These are phyloP conservation scores for Pyricularia grisea DNA, from an alignment of 2,329 filamentous ascomycete genomes.

Conservation along the genomic window DNA sequence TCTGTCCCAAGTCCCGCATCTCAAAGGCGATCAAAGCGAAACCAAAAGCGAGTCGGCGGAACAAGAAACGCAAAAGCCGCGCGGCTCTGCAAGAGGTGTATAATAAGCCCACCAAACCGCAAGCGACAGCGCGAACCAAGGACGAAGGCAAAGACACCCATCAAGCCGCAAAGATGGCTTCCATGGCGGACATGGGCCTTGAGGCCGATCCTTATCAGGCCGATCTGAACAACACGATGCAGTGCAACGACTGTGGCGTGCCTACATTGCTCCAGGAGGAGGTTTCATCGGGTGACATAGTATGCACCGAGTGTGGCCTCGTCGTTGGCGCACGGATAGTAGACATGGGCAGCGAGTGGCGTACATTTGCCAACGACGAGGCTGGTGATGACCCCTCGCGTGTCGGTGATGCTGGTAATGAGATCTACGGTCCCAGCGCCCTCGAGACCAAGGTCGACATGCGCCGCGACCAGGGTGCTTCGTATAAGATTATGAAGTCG, in stretches of 20 bases:
- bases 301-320: conserved; percentile 84
- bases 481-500: conserved; percentile 13
- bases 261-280: conserved; percentile 94
- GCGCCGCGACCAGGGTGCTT: conserved; percentile 11
- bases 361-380: conserved; percentile 97
- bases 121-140: conserved; percentile 21
- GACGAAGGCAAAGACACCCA: background rate
- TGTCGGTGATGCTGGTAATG: conserved; percentile 91
- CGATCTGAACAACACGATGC: conserved; percentile 76
- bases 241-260: conserved; percentile 85
- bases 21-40: conserved; percentile 8
- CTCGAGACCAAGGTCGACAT: conserved; percentile 42
- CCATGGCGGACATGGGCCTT: background rate
- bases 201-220: conserved; percentile 33
- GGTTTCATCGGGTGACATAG: conserved; percentile 83
- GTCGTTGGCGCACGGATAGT: conserved; percentile 88
- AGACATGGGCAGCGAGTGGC: conserved; percentile 95
- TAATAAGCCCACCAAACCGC: conserved; percentile 20
- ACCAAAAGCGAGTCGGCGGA: conserved; percentile 13
- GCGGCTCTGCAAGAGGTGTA: conserved; percentile 11
- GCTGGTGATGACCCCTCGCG: conserved; percentile 93
- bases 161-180: conserved; percentile 20
- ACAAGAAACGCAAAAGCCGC: conserved; percentile 12
- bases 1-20: conserved; percentile 6
- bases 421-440: conserved; percentile 75